A percentile compares a stretch with the other conserved stretches of the same genome.
These are phyloP conservation scores for Metschnikowia corniflorae DNA, from an alignment of 805 yeast species.

Conservation along the genomic window DNA sequence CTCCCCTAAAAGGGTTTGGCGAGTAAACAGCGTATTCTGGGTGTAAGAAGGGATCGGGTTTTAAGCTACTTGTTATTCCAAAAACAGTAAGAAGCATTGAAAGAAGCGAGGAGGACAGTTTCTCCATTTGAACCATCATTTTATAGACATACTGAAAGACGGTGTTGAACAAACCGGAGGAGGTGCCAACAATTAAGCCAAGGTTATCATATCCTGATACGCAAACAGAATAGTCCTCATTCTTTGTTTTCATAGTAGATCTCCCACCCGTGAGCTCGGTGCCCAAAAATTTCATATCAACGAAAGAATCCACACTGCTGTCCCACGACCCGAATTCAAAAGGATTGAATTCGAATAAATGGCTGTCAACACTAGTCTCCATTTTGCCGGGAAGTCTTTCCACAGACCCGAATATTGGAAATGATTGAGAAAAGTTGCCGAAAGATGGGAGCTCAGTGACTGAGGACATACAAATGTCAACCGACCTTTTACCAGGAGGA, in stretches of 20 bases:
- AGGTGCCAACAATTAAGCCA: constrained; percentile 59
- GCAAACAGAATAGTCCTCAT: constrained; percentile 35
- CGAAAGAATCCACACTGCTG: constrained; percentile 41
- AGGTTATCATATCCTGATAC: constrained; percentile 53
- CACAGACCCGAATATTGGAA: constrained; percentile 44
- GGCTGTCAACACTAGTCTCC: constrained; percentile 34
- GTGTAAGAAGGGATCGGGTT: constrained; percentile 34
- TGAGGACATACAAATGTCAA: constrained; percentile 39
- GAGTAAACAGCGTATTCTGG: constrained; percentile 59
- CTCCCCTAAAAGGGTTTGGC: constrained; percentile 56
- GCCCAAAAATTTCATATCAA: constrained; percentile 52
- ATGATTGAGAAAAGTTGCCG: constrained; percentile 40
- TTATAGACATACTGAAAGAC: constrained; percentile 48
- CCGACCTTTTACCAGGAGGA: constrained; percentile 30
- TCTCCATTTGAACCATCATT: constrained; percentile 20
- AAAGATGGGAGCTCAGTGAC: constrained; percentile 33
- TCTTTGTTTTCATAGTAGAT: constrained; percentile 25
- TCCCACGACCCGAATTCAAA: constrained; percentile 73
- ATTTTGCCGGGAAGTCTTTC: constrained; percentile 36
- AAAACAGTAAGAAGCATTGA: constrained; percentile 14
- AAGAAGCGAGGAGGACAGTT: constrained; percentile 9
- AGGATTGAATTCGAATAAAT: constrained; percentile 57
- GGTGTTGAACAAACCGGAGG: constrained; percentile 57
- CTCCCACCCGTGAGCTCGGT: constrained; percentile 43
- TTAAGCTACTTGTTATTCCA: constrained; percentile 11